Evolutionary conservation across 306 rosid genomes (phyloP), one percentile per base, ranked within the genome.

Genomic region (Fagus sylvatica): DNA sequence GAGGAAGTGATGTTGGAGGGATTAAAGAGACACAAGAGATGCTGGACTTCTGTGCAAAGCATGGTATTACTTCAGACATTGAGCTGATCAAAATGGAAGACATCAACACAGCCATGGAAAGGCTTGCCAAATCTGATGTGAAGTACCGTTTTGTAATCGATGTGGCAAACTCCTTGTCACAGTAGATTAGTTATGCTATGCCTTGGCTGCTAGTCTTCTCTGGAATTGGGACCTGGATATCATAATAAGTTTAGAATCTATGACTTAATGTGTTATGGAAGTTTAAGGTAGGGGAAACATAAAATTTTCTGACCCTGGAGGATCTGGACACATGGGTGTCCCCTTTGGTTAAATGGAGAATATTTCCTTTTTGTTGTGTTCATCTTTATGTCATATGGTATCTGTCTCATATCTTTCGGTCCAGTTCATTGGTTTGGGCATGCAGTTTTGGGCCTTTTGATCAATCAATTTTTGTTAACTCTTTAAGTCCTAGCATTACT

Each of bases 11-110:
- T 89, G 7, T 94, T 1, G 98, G 98, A 77, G 97, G 97, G 70
- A 12, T 92, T 28, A 88, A 94, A 76, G 98, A 94, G 89, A 94
- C 98, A 11, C 98, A 94, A 57, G 98, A 94, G 78, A 94, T 94
- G 98, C 91, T 94, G 16, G 92, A 94, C 68, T 94, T 94, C 69
- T 89, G 95, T 56, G 97, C 76, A 43, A 83, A 90, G 69, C 97
- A 92, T 85, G 83, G 86, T 66, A 88, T 95, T 57, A 51, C 89
- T 39, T 79, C 95, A 37, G 95, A 95, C 55, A 89, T 95, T 55
- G 98, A 95, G 85, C 80, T 95, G 77, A 90, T 95, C 43, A 75
- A 17, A 73, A 79, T 92, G 76, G 91, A 88, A 4, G 53, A 91
- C 59, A 84, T 95, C 68, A 95, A 95, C 88, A 83, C 87, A 0